Base-by-base conservation (phyloP, 768 basidiomycete species). In the Trametes cinnabarina region DNA sequence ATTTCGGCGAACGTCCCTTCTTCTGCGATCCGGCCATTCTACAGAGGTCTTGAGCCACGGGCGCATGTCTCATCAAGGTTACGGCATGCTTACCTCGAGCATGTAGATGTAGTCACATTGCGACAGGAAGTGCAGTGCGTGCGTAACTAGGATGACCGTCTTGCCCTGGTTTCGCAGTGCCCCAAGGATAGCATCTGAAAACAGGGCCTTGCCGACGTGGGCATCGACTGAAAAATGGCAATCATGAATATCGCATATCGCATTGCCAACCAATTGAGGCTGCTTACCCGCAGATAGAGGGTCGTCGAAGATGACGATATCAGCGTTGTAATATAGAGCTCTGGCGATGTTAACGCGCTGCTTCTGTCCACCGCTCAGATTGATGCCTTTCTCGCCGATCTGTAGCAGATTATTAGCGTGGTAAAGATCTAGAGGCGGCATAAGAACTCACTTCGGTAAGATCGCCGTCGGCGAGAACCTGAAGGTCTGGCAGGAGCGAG, bases 331-430 rank as follows among this genome's bases (percentile, higher is more conserved):
- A 68, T 91, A 91, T 3, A 90, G 69, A 0, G 87, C 85, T 42
- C 88, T 70, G 12, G 87, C 87, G 34, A 90, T 86, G 65, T 87
- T 88, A 41, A 90, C 78, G 17, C 83, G 73, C 58, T 83, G 83
- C 60, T 82, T 85, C 69, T 88, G 84, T 26, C 88, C 87, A 20
- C 88, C 88, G 62, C 77, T 80, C 15, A 84, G 67, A 65, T 84
- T 86, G 59, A 87, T 81, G 41, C 87, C 86, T 69, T 86, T 86
- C 71, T 88, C 85, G 32, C 87, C 84, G 49, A 88, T 87, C 86
- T 86, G 47, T 20, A 20, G 17, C 56, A 11, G 42, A 15, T 15
- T 23, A 43, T 56, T 46, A 23, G 44, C 19, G n/a, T n/a, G n/a
- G 19, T 40, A 47, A 39, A 55, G 51, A 17, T 44, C 15, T 34